A percentile compares a stretch with the other conserved stretches of the same genome.
Evolutionary conservation across 2,329 filamentous ascomycete genomes (phyloP).

Genomic region (Fusarium graminum): DNA sequence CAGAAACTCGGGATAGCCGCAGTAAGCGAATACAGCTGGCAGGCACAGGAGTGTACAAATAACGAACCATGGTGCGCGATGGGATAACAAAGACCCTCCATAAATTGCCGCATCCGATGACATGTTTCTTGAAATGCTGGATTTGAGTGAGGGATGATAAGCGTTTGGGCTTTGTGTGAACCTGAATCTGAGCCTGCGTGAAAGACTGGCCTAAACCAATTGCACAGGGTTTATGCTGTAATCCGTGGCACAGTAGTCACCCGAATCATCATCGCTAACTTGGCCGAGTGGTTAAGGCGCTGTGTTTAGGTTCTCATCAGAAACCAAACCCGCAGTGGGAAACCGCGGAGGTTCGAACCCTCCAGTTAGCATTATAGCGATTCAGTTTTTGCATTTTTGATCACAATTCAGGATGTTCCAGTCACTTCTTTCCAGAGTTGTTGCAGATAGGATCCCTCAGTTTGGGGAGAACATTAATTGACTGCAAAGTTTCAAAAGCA

Average conservation of each 20-base stretch:
- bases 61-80: not conserved
- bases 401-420: fast-evolving
- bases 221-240: too few relatives aligned
- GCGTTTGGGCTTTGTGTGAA: not conserved
- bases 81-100: not conserved
- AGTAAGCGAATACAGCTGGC: not conserved
- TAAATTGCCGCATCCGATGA: not conserved
- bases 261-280: slow-evolving; percentile 41
- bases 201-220: not conserved
- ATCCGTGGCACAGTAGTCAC: too few relatives aligned
- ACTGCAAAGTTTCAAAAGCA: too few relatives aligned
- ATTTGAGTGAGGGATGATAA: not conserved
- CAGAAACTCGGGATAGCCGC: not conserved
- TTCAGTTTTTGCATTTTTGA: slow-evolving; percentile 13
- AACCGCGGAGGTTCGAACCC: slow-evolving; percentile 47
- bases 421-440: too few relatives aligned
- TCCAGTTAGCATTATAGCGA: slow-evolving; percentile 41
- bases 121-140: not conserved
- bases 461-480: too few relatives aligned
- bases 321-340: slow-evolving; percentile 47
- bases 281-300: slow-evolving; percentile 47
- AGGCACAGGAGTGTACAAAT: not conserved
- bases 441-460: too few relatives aligned
- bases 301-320: slow-evolving; percentile 44
- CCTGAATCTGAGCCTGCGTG: not conserved